Evolutionary conservation across 129 eudicot species (phyloP).

Genomic region (Daucus carota): DNA sequence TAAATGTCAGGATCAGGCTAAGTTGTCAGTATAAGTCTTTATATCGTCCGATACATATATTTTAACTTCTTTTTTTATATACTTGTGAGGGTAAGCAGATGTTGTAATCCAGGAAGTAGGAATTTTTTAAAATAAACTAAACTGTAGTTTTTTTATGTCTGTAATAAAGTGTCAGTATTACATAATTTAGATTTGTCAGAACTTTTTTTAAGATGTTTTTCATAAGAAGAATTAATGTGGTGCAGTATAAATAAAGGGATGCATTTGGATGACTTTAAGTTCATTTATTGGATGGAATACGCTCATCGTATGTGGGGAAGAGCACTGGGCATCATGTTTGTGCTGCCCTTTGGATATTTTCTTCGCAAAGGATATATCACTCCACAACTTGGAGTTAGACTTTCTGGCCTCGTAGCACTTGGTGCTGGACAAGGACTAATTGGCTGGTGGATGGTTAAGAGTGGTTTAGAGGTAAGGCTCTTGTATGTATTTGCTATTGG

Average conservation of each 20-base stretch:
- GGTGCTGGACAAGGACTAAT: constrained; percentile 96
- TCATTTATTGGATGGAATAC: constrained; percentile 98
- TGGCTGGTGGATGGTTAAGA: constrained; percentile 99
- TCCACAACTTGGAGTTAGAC: constrained; percentile 63
- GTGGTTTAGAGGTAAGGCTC: constrained; percentile 77
- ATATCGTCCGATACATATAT: neutral
- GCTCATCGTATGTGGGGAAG: constrained; percentile 99
- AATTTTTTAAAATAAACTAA: neutral
- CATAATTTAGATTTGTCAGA: neutral
- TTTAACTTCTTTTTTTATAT: no score
- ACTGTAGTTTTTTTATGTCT: neutral
- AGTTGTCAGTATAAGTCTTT: neutral
- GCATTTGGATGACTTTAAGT: constrained; percentile 86
- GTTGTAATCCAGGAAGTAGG: neutral
- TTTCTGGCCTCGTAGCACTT: constrained; percentile 71
- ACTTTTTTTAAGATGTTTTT: neutral
- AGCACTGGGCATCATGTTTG: constrained; percentile 92
- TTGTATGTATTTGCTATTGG: constrained; percentile 2
- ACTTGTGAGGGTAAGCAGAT: no score
- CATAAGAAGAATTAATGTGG: constrained; percentile 4
- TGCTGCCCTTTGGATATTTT: constrained; percentile 86
- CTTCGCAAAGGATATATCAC: constrained; percentile 84
- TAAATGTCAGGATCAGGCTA: neutral
- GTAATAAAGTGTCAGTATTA: neutral
- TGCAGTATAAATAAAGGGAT: constrained; percentile 84